phyloP scores from a whole-genome alignment of 1,139 yeast species.

The Kodamaea suecica region DNA sequence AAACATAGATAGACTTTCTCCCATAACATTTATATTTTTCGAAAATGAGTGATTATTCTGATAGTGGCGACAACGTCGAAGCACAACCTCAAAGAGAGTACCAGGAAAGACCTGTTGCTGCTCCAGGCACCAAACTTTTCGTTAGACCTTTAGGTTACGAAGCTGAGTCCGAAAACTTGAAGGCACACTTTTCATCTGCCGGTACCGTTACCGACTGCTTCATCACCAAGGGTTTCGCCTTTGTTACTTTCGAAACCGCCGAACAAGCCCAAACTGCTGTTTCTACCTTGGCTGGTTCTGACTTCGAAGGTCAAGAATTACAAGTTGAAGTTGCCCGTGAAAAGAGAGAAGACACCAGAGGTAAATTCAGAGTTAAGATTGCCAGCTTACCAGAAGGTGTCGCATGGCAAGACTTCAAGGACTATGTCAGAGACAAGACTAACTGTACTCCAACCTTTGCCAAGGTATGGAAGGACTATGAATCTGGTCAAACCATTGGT shows the following conservation, averaged over 20 bases:
- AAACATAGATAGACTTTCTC: background rate
- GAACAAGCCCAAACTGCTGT: constrained; percentile 68
- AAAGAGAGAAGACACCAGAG: constrained; percentile 57
- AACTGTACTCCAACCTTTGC: constrained; percentile 67
- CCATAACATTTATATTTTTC: background rate
- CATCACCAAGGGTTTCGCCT: constrained; percentile 73
- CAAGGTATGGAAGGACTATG: constrained; percentile 61
- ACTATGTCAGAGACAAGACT: constrained; percentile 69
- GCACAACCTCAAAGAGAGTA: constrained; percentile 3
- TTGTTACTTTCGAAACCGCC: constrained; percentile 63
- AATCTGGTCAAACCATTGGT: constrained; percentile 63
- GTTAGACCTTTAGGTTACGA: constrained; percentile 41
- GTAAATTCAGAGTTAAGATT: constrained; percentile 69
- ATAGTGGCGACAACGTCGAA: constrained; percentile 2
- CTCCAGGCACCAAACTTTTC: constrained; percentile 28
- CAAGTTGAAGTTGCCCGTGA: constrained; percentile 69
- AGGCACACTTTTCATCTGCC: constrained; percentile 60
- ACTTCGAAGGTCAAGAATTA: constrained; percentile 60
- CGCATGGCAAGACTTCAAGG: constrained; percentile 85
- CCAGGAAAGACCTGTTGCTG: constrained; percentile 7
- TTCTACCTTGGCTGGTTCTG: constrained; percentile 56
- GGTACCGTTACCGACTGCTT: constrained; percentile 69
- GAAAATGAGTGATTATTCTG: constrained; percentile 5
- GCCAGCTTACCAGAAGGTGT: constrained; percentile 69
- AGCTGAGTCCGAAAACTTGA: constrained; percentile 55